phyloP scores from a whole-genome alignment of 768 basidiomycete genomes.

The Crassisporium funariophilum region DNA sequence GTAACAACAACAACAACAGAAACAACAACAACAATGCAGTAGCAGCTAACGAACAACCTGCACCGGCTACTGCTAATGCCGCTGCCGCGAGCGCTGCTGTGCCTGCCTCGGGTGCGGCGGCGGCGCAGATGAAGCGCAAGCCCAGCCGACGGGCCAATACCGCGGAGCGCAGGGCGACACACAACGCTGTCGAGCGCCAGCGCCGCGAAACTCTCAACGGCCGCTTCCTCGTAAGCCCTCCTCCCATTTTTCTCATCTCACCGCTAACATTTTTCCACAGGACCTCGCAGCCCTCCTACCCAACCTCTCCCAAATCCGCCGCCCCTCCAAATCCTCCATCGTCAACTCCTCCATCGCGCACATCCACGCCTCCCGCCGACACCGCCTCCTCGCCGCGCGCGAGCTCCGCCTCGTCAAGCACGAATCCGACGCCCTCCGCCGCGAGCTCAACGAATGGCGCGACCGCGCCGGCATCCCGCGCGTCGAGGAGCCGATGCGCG shows the following conservation, averaged over 20 bases:
- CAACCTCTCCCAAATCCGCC: constrained; percentile 86
- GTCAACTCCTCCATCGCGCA: constrained; percentile 95
- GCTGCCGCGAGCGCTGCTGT: constrained; percentile 19
- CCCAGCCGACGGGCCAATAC: constrained; percentile 90
- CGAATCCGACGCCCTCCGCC: constrained; percentile 85
- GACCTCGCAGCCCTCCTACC: constrained; percentile 92
- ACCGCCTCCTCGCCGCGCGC: constrained; percentile 77
- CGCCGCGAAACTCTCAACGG: constrained; percentile 92
- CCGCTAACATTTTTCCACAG: constrained; percentile 36
- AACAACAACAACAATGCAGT: constrained; percentile 16
- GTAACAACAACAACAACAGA: constrained; percentile 15
- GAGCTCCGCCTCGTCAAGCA: constrained; percentile 78
- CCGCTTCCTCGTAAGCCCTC: constrained; percentile 73
- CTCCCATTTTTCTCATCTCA: constrained; percentile 3
- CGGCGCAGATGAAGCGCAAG: constrained; percentile 69
- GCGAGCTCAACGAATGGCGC: constrained; percentile 94
- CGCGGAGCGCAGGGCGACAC: constrained; percentile 92
- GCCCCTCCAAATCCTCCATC: constrained; percentile 95
- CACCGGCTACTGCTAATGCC: constrained; percentile 10
- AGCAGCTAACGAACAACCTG: constrained; percentile 15
- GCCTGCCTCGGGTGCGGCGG: constrained; percentile 12
- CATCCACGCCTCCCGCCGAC: constrained; percentile 79
- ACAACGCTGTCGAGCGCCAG: constrained; percentile 96
- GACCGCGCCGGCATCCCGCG: constrained; percentile 70
- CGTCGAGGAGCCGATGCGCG: constrained; percentile 72